Conservation (phyloP, 495 filamentous ascomycete genomes). For the Trichoderma gamsii region DNA sequence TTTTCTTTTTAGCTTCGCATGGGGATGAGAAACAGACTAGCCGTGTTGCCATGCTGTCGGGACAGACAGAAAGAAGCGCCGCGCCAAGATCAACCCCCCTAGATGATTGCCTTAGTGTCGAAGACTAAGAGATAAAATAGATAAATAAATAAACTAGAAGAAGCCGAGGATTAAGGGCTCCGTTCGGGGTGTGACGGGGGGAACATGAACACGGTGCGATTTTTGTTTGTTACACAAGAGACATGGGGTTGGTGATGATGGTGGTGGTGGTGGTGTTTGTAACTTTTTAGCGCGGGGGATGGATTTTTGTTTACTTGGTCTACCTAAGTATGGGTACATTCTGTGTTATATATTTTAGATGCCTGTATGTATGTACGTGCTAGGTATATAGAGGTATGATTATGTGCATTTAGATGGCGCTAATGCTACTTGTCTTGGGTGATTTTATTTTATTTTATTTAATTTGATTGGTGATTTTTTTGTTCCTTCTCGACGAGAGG, state of each 20-base stretch:
- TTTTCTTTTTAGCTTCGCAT: background rate
- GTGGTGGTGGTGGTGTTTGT: background rate
- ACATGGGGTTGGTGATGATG: background rate
- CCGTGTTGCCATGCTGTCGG: background rate
- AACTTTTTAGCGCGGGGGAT: background rate
- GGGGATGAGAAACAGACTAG: background rate
- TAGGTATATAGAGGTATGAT: background rate
- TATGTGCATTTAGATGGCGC: background rate
- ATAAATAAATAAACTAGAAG: background rate
- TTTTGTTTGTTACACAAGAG: too few species aligned
- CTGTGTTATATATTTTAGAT: background rate
- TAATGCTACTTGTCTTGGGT: background rate
- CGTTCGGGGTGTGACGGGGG: constrained; percentile 2
- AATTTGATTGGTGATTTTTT: background rate
- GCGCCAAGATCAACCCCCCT: background rate
- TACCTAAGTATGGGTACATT: background rate
- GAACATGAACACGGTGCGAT: background rate
- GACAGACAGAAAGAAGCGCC: background rate
- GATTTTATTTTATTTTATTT: background rate
- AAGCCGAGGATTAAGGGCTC: background rate
- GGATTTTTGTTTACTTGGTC: background rate
- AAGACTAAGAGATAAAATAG: background rate
- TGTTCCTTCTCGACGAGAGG: background rate
- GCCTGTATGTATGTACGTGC: background rate
- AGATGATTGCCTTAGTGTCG: background rate